Evolutionary conservation across 805 yeast species (phyloP).

Genomic region (Candida odintsovae): DNA sequence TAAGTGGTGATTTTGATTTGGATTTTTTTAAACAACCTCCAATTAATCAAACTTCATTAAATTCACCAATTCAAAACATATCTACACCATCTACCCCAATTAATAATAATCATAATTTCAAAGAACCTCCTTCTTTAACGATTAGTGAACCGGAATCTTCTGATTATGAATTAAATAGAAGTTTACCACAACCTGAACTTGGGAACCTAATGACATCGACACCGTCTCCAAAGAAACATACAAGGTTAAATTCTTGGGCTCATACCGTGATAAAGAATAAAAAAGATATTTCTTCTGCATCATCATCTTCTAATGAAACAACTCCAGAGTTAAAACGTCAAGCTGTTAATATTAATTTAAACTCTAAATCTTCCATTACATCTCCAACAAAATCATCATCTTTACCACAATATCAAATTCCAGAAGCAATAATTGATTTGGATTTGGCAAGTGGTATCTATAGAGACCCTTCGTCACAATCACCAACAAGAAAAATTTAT

Average conservation of each 20-base stretch:
- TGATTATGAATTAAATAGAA: neutral
- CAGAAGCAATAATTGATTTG: conserved; percentile 52
- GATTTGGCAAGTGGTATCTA: conserved; percentile 43
- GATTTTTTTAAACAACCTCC: conserved; percentile 21
- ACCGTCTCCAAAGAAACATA: conserved; percentile 24
- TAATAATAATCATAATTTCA: neutral
- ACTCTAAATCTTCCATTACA: neutral
- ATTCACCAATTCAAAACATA: conserved; percentile 1
- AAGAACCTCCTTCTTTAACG: conserved; percentile 6
- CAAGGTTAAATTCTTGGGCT: conserved; percentile 35
- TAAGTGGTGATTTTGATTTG: conserved; percentile 75
- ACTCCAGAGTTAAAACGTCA: conserved; percentile 21
- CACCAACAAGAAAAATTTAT: conserved; percentile 21
- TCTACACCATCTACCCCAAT: neutral
- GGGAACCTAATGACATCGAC: conserved; percentile 6
- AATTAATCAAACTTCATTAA: conserved; percentile 9
- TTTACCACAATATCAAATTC: conserved; percentile 27
- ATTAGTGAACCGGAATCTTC: conserved; percentile 12
- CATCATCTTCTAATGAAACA: conserved; percentile 21
- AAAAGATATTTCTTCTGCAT: neutral
- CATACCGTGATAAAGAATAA: conserved; percentile 22
- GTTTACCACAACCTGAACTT: neutral
- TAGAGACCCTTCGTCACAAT: conserved; percentile 22
- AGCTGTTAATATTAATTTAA: neutral
- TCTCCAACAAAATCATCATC: neutral